Percentiles rank a stretch among this genome's conserved stretches.
Conservation (phyloP, 164 flowering plant genomes). For the Piper betle region DNA sequence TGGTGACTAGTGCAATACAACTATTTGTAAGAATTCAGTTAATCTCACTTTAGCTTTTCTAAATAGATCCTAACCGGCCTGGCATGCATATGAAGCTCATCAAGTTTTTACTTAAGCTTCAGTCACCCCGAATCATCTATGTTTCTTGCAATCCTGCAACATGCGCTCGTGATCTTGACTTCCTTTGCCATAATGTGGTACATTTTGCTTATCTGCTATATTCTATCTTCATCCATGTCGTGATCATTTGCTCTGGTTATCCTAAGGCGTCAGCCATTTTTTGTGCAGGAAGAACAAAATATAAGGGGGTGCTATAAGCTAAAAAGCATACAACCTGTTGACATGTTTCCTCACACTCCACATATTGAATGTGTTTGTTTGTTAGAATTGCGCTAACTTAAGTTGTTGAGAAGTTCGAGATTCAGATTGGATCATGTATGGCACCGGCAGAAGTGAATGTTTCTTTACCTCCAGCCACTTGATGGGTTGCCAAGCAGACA, state of each 20-base stretch:
- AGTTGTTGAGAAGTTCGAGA: too few species aligned
- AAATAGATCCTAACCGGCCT: conserved; percentile 96
- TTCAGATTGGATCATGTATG: too few species aligned
- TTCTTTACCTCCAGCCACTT: too few species aligned
- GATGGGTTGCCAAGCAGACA: too few species aligned
- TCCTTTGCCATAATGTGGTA: conserved; percentile 90
- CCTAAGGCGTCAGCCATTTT: not conserved
- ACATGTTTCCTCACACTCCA: conserved; percentile 99
- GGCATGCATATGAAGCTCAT: conserved; percentile 97
- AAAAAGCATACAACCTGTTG: conserved; percentile 79
- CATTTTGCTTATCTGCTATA: conserved; percentile 9
- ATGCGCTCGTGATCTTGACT: conserved; percentile 96
- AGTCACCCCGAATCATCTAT: conserved; percentile 62
- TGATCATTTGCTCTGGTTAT: not conserved
- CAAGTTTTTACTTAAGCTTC: conserved; percentile 63
- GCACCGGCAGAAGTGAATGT: too few species aligned
- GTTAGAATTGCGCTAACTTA: conserved; percentile 50
- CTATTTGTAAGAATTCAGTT: too few species aligned
- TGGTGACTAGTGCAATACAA: too few species aligned
- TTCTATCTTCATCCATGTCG: not conserved
- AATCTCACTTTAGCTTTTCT: not conserved
- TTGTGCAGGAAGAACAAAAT: conserved; percentile 52
- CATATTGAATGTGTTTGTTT: conserved; percentile 92
- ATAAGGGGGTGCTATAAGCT: conserved; percentile 73
- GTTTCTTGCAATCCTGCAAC: conserved; percentile 98